phyloP scores from a whole-genome alignment of 2,329 filamentous ascomycete species.

The Stagonosporopsis chrysanthemi region DNA sequence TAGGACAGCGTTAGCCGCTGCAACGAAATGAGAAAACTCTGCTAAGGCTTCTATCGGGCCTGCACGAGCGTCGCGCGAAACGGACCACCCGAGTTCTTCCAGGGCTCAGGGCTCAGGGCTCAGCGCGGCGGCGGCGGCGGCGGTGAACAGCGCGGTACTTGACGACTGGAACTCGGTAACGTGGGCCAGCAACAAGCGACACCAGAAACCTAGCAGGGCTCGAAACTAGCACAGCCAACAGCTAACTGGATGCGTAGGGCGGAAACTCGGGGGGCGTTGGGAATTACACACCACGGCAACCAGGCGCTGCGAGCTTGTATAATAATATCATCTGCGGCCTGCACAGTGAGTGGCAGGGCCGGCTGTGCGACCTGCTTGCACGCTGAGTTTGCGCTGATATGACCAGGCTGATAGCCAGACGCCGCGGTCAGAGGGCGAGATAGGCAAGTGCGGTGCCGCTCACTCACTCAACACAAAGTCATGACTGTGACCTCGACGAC shows the following conservation, averaged over 20 bases:
- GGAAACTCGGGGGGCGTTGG: conserved; percentile 23
- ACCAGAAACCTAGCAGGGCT: conserved; percentile 9
- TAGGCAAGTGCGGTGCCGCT: conserved; percentile 33
- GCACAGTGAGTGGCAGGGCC: conserved; percentile 6
- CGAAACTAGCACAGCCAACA: conserved; percentile 9
- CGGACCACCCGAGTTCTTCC: conserved; percentile 40
- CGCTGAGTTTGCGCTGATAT: conserved; percentile 12
- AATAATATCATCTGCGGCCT: not conserved
- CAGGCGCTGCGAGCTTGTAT: conserved; percentile 14
- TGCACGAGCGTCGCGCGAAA: conserved; percentile 32
- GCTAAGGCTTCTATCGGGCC: conserved; percentile 42
- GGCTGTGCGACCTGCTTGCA: conserved; percentile 12
- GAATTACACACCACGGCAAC: conserved; percentile 16
- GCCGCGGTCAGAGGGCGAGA: conserved; percentile 19
- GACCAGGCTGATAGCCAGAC: conserved; percentile 18
- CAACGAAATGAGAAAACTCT: conserved; percentile 46
- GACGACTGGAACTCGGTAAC: conserved; percentile 12
- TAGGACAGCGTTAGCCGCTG: conserved; percentile 41
- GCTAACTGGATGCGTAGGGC: conserved; percentile 19
- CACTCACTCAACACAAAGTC: conserved; percentile 21
- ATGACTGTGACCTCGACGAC: conserved; percentile 14
- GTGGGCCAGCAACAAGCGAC: conserved; percentile 14
- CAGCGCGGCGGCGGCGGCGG: conserved; percentile 17
- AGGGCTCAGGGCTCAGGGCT: conserved; percentile 16
- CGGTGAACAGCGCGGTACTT: conserved; percentile 37